Base-by-base conservation (phyloP, 2,329 filamentous ascomycete genomes). In the Pleoardoris graminearum region DNA sequence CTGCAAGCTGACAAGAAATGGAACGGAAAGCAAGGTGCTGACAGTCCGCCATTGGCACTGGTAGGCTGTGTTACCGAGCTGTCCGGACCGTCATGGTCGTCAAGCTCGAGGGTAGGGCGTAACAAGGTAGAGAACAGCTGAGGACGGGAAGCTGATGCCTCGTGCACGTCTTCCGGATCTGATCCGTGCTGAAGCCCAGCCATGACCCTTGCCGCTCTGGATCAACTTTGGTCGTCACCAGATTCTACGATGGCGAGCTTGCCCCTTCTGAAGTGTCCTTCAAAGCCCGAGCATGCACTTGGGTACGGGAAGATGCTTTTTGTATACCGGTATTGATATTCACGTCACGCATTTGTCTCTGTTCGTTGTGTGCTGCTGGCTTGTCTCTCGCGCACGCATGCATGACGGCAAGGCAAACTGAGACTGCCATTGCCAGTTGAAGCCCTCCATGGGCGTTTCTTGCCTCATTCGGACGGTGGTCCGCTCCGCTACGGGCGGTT, bases 1-100 rank as follows among this genome's bases (percentile, higher is more conserved):
- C 60, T 67, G 55, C 70, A 73, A 37, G 57, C 69, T 11, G 63
- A 61, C 22, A 66, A 44, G 37, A 67, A 62, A 54, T 68, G 62
- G 35, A 65, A 50, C 1, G 61, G 60, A 48, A 66, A 64, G 25
- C n/a, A 19, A 29, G n/a, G 17, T 7, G 36, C n/a, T 16, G 43
- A 7, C 11, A 16, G n/a, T 11, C 21, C 25, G 14, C 36, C 33
- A 27, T 33, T 29, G 35, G 36, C 41, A n/a, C 7, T n/a, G 38
- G 23, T 21, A 14, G 7, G 37, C 22, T 21, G 22, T 25, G 22
- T 29, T 27, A 47, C 23, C 21, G 33, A 21, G 32, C 7, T 8
- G 29, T 27, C n/a, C 37, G 22, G 25, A 10, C 25, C 10, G 25
- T 27, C 4, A 36, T 33, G 22, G 32, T 38, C 44, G 44, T 30